Conservation (phyloP, 495 filamentous ascomycete genomes). For the Friedmanniomyces simplex region DNA sequence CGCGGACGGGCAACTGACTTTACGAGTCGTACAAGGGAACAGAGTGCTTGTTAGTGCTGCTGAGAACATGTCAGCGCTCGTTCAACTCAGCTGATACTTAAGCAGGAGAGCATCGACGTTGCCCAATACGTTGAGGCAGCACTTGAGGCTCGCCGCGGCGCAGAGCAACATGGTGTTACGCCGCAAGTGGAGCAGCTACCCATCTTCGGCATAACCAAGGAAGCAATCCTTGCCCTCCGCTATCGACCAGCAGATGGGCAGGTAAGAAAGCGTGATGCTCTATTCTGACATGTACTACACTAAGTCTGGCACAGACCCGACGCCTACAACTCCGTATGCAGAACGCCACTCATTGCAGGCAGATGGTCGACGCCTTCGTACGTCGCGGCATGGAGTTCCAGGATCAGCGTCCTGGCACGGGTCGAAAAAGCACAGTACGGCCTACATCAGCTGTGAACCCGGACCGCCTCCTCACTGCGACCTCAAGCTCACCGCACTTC, state of each 20-base stretch:
- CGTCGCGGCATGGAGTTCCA: conserved; percentile 15
- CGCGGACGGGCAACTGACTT: conserved; percentile 1
- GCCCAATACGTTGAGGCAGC: conserved; percentile 5
- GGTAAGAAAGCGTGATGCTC: neutral
- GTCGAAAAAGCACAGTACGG: neutral
- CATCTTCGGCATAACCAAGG: conserved; percentile 19
- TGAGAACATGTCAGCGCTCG: neutral
- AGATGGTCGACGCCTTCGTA: conserved; percentile 7
- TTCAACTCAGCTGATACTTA: neutral
- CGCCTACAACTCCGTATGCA: conserved; percentile 16
- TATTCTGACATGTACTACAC: no score
- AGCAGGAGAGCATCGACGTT: conserved; percentile 17
- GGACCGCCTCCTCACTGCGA: neutral
- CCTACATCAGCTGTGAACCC: neutral
- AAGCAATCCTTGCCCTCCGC: conserved; percentile 10
- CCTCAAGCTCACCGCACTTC: conserved; percentile 3
- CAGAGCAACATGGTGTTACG: neutral
- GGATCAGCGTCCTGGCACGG: conserved; percentile 6
- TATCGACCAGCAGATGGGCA: conserved; percentile 4
- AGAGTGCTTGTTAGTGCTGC: conserved; percentile 2
- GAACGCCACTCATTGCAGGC: neutral
- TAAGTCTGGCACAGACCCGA: conserved; percentile 4
- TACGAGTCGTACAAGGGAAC: conserved; percentile 9
- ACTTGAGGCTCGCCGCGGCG: neutral
- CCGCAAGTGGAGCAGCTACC: conserved; percentile 13